A percentile compares a stretch with the other conserved stretches of the same genome.
These are phyloP conservation scores for Echinosophora koreensis DNA, from an alignment of 306 rosid genomes.

Conservation along the genomic window DNA sequence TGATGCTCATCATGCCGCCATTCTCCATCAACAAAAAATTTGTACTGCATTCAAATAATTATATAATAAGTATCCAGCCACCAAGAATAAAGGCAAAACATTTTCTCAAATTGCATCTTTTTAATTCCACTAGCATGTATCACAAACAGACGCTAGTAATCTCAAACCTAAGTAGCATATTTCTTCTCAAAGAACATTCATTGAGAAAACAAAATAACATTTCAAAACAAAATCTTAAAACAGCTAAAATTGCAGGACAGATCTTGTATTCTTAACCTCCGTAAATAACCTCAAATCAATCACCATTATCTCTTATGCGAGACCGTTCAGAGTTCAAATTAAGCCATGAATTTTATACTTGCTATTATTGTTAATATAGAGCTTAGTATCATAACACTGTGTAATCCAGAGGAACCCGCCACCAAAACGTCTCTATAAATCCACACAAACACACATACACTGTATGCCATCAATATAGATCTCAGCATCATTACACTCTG, in stretches of 20 bases:
- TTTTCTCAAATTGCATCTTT: slow-evolving; percentile 22
- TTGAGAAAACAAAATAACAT: slow-evolving; percentile 8
- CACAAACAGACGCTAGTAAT: slow-evolving; percentile 14
- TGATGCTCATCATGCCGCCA: slow-evolving; percentile 96
- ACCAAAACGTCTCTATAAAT: slow-evolving; percentile 12
- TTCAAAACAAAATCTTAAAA: not conserved
- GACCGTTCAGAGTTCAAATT: slow-evolving; percentile 13
- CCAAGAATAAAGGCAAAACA: slow-evolving; percentile 35
- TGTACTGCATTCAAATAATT: slow-evolving; percentile 76
- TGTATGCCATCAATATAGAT: slow-evolving; percentile 13
- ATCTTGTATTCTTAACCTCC: slow-evolving; percentile 6
- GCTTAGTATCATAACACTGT: slow-evolving; percentile 4
- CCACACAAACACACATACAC: not conserved
- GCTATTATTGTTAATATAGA: slow-evolving; percentile 1
- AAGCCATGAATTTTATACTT: slow-evolving; percentile 14
- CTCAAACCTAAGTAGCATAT: slow-evolving; percentile 14
- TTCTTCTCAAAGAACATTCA: slow-evolving; percentile 21
- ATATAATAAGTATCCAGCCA: slow-evolving; percentile 42
- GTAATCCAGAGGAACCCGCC: slow-evolving; percentile 15
- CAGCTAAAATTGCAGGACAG: not conserved
- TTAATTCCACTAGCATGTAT: not conserved
- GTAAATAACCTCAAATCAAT: slow-evolving; percentile 13
- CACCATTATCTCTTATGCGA: slow-evolving; percentile 13
- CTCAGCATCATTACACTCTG: not conserved
- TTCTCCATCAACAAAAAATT: slow-evolving; percentile 96